Base-by-base conservation (phyloP, 2,329 filamentous ascomycete genomes). In the Colletotrichum caudatum region DNA sequence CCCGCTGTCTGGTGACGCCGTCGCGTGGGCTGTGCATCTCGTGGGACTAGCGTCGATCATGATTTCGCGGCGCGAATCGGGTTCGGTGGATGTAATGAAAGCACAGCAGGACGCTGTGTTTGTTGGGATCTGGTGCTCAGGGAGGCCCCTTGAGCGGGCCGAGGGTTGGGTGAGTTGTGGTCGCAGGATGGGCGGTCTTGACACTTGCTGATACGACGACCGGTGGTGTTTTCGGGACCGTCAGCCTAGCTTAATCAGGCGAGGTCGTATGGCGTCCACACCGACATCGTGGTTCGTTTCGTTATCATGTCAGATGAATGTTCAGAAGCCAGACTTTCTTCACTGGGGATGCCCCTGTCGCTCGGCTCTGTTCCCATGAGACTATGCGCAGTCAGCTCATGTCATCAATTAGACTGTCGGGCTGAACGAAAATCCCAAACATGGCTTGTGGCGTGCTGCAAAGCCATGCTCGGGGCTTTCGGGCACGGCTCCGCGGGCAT, bases 121-220 rank as follows among this genome's bases (percentile, higher is more conserved):
- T n/a, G 29, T 20, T 14, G n/a, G 18, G 12, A 11, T 7, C 2
- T 18, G 23, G 20, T 51, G 44, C 46, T 50, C 59, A 14, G 18
- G 59, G 29, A 29, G 41, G 11, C 3, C 2, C 3, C 5, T 35
- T 16, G 12, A 7, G 16, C 39, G 8, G n/a, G n/a, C 16, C 33
- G 59, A 62, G 46, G 59, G 59, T 51, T 39, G 46, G 59, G 46
- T 51, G 59, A 51, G 59, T 51, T 37, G 59, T 39, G 2, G n/a
- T 26, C 12, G 59, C 59, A 20, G 33, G 23, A 51, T 5, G n/a
- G 16, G 33, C 20, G 35, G 59, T 11, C 14, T 50, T 26, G 20
- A 26, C 14, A 9, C 35, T 37, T 51, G 59, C 35, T 39, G 33
- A 26, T 57, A 39, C 20, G 33, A 3, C 37, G 2, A 26, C 8